phyloP scores from a whole-genome alignment of 2,329 filamentous ascomycete species.

The Phialocephala subalpina region DNA sequence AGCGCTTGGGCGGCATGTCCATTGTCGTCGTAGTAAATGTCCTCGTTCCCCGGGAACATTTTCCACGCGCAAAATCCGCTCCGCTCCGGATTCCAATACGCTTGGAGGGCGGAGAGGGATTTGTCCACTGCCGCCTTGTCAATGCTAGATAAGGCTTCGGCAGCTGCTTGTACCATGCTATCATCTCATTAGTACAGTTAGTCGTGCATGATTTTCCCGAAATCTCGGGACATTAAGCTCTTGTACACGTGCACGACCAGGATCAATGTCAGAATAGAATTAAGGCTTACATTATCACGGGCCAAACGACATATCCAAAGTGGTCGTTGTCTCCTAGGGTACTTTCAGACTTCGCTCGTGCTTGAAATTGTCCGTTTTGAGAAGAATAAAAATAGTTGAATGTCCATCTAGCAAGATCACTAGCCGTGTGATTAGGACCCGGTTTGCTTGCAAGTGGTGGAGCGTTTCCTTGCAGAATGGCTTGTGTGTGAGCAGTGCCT shows the following conservation, averaged over 20 bases:
- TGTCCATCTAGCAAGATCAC: conserved; percentile 11
- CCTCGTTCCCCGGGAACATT: conserved; percentile 36
- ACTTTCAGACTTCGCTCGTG: conserved; percentile 22
- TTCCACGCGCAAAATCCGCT: conserved; percentile 37
- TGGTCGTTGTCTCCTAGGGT: conserved; percentile 24
- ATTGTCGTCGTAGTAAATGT: conserved; percentile 37
- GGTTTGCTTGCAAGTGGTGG: not conserved
- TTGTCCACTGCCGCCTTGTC: not conserved
- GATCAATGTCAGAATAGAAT: no score
- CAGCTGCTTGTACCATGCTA: conserved; percentile 27
- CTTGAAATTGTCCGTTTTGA: conserved; percentile 26
- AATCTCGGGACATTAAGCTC: no score
- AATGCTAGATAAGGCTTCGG: conserved; percentile 27
- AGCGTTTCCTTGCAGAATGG: not conserved
- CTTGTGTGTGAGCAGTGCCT: not conserved
- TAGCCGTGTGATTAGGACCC: not conserved
- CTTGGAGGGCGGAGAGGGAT: conserved; percentile 22
- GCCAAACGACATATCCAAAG: conserved; percentile 36
- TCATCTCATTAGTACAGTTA: no score
- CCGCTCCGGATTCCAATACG: conserved; percentile 32
- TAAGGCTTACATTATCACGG: conserved; percentile 25
- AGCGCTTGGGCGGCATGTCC: conserved; percentile 32
- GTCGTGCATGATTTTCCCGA: no score
- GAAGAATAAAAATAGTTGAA: conserved; percentile 27
- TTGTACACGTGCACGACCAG: no score